These are phyloP conservation scores for Lycium barbarum DNA, from an alignment of 257 asterid species.

Conservation along the genomic window DNA sequence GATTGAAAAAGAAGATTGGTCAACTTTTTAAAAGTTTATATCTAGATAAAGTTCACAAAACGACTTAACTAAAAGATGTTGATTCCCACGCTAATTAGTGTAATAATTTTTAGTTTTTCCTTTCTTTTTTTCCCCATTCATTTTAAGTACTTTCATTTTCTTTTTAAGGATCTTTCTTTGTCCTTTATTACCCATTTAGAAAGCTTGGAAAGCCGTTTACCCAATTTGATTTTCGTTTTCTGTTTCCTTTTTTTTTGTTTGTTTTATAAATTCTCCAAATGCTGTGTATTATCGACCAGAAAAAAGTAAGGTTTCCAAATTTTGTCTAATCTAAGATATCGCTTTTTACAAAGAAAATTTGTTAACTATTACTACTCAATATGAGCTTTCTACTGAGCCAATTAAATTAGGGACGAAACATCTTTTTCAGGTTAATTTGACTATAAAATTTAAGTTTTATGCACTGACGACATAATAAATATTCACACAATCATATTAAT, in stretches of 20 bases:
- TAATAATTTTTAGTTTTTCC: background rate
- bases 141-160: background rate
- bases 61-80: background rate
- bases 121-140: background rate
- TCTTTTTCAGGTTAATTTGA: too few relatives aligned
- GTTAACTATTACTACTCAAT: background rate
- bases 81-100: background rate
- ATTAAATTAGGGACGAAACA: too few relatives aligned
- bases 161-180: background rate
- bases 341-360: background rate
- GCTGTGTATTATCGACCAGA: background rate
- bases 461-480: too few relatives aligned
- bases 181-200: background rate
- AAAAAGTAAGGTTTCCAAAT: background rate
- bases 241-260: background rate
- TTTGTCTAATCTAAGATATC: background rate
- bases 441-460: too few relatives aligned
- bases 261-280: background rate
- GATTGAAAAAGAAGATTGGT: background rate
- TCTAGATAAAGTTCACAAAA: background rate
- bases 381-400: background rate
- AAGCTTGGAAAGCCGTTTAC: background rate
- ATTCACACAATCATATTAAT: too few relatives aligned
- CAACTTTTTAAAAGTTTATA: background rate
- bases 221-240: background rate